phyloP scores from a whole-genome alignment of 2,329 filamentous ascomycete genomes.

The Colletotrichum brevisporum region DNA sequence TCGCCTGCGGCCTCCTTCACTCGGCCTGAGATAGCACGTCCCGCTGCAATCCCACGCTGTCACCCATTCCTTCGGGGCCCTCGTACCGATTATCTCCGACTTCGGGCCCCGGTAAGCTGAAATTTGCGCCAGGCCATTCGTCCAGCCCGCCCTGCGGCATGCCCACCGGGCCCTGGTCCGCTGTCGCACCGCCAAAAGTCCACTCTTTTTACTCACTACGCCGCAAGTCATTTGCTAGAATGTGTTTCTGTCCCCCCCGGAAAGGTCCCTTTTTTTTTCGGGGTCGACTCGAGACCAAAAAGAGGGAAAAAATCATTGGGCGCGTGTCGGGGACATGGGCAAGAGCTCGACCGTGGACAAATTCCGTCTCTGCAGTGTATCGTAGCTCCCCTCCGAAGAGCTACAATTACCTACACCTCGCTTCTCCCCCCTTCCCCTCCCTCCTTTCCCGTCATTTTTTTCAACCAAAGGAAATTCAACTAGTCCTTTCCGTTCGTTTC shows the following conservation, averaged over 20 bases:
- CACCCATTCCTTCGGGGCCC: slow-evolving; percentile 32
- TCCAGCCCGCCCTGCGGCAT: neutral
- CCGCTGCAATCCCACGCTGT: slow-evolving; percentile 24
- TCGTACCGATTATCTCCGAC: slow-evolving; percentile 41
- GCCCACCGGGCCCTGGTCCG: neutral
- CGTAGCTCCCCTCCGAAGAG: slow-evolving; percentile 13
- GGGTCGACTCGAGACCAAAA: slow-evolving; percentile 2
- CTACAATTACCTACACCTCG: slow-evolving; percentile 18
- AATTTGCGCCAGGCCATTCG: slow-evolving; percentile 36
- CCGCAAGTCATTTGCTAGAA: neutral
- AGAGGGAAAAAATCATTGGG: slow-evolving; percentile 18
- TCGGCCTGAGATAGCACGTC: slow-evolving; percentile 14
- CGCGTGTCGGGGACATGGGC: slow-evolving; percentile 5
- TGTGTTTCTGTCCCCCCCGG: neutral
- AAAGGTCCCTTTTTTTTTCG: neutral
- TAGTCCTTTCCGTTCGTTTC: neutral
- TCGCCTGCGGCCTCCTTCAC: neutral
- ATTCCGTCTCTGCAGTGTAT: slow-evolving; percentile 21
- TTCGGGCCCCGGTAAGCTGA: slow-evolving; percentile 40
- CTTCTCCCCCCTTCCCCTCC: neutral
- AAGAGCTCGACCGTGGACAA: neutral
- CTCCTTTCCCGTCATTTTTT: slow-evolving; percentile 6
- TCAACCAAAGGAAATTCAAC: neutral
- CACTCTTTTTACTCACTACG: slow-evolving; percentile 19
- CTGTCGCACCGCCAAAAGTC: slow-evolving; percentile 1